Base-by-base conservation (phyloP, 345 rosid genomes). In the Barbarea vulgaris region DNA sequence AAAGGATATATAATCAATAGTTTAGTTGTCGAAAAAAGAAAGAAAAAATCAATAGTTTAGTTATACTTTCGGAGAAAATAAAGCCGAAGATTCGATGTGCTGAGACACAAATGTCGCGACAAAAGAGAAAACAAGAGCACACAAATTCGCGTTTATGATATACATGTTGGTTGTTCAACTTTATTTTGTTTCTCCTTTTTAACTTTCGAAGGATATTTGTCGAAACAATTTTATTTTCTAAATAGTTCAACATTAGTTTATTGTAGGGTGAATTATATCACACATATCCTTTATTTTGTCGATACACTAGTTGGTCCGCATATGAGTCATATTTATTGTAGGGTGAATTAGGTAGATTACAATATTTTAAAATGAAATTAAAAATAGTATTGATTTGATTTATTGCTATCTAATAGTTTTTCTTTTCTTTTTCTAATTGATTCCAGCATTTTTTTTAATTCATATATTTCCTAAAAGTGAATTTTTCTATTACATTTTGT, bases 41-140 rank as follows among this genome's bases (percentile, higher is more conserved):
- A 24, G n/a, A n/a, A n/a, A n/a, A 24, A 56, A 30, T 31, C 8
- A 24, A 5, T 58, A 11, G 25, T 59, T 59, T 18, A 19, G 39
- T 18, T 10, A 6, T 58, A 34, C 46, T 34, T 59, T 19, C 0
- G 15, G 28, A 36, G 28, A 59, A 11, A 36, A 58, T 58, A 34
- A 59, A 59, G 64, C 64, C 25, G 17, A 59, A 59, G 10, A 59
- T 59, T 59, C 46, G 14, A 19, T 19, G 64, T 19, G 8, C 25
- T 15, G 4, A 59, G 27, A 58, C 64, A 58, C n/a, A 18, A 34
- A 18, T 58, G 27, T 18, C 64, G 27, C 14, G 44, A 19, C 46
- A 58, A 58, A 58, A 34, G 64, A 11, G 44, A 34, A 33, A 59
- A 28, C 44, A 33, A 4, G 9, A 34, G 9, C n/a, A 34, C 46